phyloP scores from a whole-genome alignment of 2,329 filamentous ascomycete genomes.

The Gaeumannomyces tritici region DNA sequence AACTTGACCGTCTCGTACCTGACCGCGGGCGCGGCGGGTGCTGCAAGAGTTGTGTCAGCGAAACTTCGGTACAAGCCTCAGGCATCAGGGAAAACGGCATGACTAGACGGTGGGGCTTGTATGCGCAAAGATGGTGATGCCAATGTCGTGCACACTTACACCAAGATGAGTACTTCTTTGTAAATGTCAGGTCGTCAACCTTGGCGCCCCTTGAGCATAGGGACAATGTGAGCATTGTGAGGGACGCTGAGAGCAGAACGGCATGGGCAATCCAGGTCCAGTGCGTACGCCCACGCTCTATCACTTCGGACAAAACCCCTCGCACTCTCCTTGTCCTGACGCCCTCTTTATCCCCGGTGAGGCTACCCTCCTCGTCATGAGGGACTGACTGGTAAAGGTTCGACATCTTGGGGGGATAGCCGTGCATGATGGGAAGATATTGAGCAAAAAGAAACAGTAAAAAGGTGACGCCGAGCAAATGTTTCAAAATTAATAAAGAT shows the following conservation, averaged over 20 bases:
- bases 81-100: no score
- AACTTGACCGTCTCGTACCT: slow-evolving; percentile 40
- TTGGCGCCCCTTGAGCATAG: slow-evolving; percentile 26
- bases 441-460: no score
- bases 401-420: slow-evolving; percentile 15
- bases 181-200: slow-evolving; percentile 21
- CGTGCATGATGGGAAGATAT: no score
- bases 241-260: slow-evolving; percentile 26
- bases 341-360: slow-evolving; percentile 14
- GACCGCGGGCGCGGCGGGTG: slow-evolving; percentile 35
- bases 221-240: slow-evolving; percentile 29
- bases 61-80: no score
- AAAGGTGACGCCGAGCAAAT: no score
- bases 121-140: no score
- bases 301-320: slow-evolving; percentile 3
- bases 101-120: no score
- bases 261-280: slow-evolving; percentile 31
- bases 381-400: slow-evolving; percentile 24
- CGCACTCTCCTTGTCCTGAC: slow-evolving; percentile 5
- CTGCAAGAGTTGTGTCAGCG: slow-evolving; percentile 16
- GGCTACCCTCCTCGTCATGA: slow-evolving; percentile 24
- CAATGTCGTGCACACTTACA: slow-evolving; percentile 9
- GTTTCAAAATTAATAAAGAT: no score
- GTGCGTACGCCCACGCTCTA: slow-evolving; percentile 11
- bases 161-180: slow-evolving; percentile 32